Base-by-base conservation (phyloP, 495 filamentous ascomycete species). In the Penicillium verhagenii region DNA sequence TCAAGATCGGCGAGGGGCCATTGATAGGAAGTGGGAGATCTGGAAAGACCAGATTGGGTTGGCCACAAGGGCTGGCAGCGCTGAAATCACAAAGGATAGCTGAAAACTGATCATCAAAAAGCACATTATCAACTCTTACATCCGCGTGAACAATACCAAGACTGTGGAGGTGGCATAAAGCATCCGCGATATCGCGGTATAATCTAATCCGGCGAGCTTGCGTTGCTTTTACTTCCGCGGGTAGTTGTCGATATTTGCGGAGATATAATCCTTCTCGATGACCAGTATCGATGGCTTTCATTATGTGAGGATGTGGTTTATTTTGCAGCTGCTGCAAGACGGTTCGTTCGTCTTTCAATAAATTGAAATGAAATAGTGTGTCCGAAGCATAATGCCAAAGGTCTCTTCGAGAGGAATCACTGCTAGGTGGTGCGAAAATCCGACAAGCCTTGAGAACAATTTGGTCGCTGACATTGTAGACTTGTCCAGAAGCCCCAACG, bases 331-430 rank as follows among this genome's bases (percentile, higher is more conserved):
- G 18, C 45, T 35, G 63, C 28, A 68, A 33, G 16, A 66, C 55
- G 19, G 39, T 53, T 45, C 54, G 57, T 39, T 68, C 57, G 35
- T 68, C 39, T 52, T 59, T 29, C 29, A 68, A 54, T 38, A 68
- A 45, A 50, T 59, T 61, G 16, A 23, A 56, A 33, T 59, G 59
- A 48, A 66, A 66, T 26, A 68, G 49, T 11, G 54, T 58, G 26
- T 65, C 65, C 52, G 57, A 68, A 23, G 60, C 63, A 38, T 64
- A 68, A 43, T 56, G 49, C 60, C 39, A 66, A 26, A 28, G 52
- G 35, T 68, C 57, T 14, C 39, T 48, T 19, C 44, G 10, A 37
- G 57, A 55, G 57, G 59, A 57, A 40, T 52, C 35, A 39, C 49
- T 48, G 3, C 46, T 38, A 40, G 59, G 63, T 54, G 14, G 59